These are phyloP conservation scores for Aspergillus sp. DNA, from an alignment of 2,329 filamentous ascomycete species.

Conservation along the genomic window DNA sequence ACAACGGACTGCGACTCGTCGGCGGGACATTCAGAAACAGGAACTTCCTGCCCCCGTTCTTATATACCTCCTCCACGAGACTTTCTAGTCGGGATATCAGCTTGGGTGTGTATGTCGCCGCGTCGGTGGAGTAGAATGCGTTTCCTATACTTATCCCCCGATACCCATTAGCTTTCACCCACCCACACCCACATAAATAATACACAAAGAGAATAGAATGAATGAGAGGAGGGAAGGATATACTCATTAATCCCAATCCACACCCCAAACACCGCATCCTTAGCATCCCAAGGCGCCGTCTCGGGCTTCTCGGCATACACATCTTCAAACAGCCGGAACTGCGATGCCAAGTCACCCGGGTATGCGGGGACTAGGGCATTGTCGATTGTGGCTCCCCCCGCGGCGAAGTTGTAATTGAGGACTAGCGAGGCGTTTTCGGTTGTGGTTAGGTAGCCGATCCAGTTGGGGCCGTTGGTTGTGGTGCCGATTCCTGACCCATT, in stretches of 20 bases:
- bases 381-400: constrained; percentile 58
- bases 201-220: too few species aligned
- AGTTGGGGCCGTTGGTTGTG: constrained; percentile 54
- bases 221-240: neutral
- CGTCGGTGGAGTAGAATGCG: constrained; percentile 31
- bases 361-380: constrained; percentile 55
- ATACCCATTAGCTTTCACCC: too few species aligned
- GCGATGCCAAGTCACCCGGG: constrained; percentile 51
- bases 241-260: constrained; percentile 42
- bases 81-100: constrained; percentile 50
- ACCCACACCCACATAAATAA: too few species aligned
- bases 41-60: constrained; percentile 59
- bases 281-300: constrained; percentile 28
- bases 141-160: constrained; percentile 25
- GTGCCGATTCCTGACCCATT: constrained; percentile 43
- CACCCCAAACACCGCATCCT: constrained; percentile 32
- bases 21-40: constrained; percentile 62
- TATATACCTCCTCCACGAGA: constrained; percentile 52
- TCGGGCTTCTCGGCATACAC: constrained; percentile 38
- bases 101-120: constrained; percentile 32
- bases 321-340: constrained; percentile 49
- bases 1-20: constrained; percentile 28
- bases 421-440: constrained; percentile 51
- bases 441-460: constrained; percentile 53
- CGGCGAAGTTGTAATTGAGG: constrained; percentile 57